Evolutionary conservation across 352 stramenopile genomes (phyloP).

Genomic region (Phytopythium helicoides): DNA sequence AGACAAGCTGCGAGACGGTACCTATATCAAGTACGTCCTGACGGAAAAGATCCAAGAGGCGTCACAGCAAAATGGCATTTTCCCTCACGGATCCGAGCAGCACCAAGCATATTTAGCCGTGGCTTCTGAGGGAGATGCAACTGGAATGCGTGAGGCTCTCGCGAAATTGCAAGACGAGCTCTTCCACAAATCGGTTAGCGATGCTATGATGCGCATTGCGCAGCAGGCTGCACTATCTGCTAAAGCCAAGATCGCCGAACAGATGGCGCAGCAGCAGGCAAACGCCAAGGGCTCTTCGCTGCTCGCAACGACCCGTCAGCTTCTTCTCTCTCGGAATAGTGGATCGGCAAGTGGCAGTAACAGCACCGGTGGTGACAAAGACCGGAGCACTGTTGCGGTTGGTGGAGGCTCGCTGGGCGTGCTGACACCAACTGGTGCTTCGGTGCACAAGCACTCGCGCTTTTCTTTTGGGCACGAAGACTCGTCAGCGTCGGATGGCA

Average conservation of each 20-base stretch:
- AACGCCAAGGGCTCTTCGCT: conserved; percentile 54
- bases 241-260: conserved; percentile 80
- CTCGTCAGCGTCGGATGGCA: conserved; percentile 8
- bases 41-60: conserved; percentile 76
- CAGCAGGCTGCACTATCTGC: conserved; percentile 75
- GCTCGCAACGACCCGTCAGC: conserved; percentile 65
- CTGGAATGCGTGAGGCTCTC: conserved; percentile 55
- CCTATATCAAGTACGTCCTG: conserved; percentile 77
- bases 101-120: conserved; percentile 52
- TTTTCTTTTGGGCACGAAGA: conserved; percentile 44
- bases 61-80: conserved; percentile 62
- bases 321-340: conserved; percentile 39
- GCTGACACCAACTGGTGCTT: conserved; percentile 54
- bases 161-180: conserved; percentile 57
- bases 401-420: conserved; percentile 24
- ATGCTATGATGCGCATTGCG: conserved; percentile 82
- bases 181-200: conserved; percentile 71
- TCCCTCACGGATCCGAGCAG: conserved; percentile 59
- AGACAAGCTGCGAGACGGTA: conserved; percentile 9
- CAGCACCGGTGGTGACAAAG: conserved; percentile 28
- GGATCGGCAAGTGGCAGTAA: conserved; percentile 13
- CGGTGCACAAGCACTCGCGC: conserved; percentile 47
- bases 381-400: conserved; percentile 14
- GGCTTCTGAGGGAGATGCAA: conserved; percentile 42
- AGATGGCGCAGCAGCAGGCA: conserved; percentile 68